phyloP scores from a whole-genome alignment of 73 alveolate species.

The Paraurostyla sp. region DNA sequence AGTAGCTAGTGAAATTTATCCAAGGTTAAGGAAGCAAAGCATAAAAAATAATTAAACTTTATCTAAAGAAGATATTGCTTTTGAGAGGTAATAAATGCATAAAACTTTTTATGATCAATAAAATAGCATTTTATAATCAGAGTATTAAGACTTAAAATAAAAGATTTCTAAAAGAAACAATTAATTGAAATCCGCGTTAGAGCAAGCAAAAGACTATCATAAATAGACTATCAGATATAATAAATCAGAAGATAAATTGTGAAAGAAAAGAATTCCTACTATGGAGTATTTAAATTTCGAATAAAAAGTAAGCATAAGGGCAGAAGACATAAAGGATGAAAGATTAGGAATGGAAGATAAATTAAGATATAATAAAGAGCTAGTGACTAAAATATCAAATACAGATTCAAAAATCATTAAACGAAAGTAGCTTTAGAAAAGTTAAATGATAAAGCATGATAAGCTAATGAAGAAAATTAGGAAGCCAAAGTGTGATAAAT shows the following conservation, averaged over 20 bases:
- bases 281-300: background rate
- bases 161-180: background rate
- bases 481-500: background rate
- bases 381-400: background rate
- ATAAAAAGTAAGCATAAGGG: background rate
- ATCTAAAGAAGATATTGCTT: background rate
- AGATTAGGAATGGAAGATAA: slow-evolving; percentile 5
- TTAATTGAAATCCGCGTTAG: background rate
- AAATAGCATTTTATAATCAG: background rate
- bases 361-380: background rate
- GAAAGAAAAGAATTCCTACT: background rate
- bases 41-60: background rate
- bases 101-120: background rate
- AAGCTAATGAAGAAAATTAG: background rate
- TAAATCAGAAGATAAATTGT: background rate
- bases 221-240: background rate
- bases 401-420: slow-evolving; percentile 7
- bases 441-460: background rate
- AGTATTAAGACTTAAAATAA: background rate
- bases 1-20: slow-evolving; percentile 15
- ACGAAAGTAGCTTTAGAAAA: background rate
- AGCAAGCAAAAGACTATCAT: background rate
- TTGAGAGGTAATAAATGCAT: background rate
- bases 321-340: background rate
- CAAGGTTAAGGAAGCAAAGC: slow-evolving; percentile 9